Conservation (phyloP, 2,329 filamentous ascomycete species). For the Neonectria sp. region DNA sequence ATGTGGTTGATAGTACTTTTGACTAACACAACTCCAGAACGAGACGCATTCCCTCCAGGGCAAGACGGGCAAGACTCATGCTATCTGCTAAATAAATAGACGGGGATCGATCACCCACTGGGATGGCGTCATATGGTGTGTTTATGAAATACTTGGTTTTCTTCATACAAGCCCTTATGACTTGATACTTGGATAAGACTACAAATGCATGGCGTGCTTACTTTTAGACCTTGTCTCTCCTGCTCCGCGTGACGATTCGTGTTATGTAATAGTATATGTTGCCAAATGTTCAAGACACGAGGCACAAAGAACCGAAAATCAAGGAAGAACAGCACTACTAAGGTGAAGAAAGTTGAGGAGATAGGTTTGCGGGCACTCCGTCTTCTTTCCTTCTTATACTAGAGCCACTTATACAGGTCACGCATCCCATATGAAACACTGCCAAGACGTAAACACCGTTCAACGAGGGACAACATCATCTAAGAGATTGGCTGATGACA, state of each 20-base stretch:
- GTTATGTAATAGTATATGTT: background rate
- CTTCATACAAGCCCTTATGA: conserved; percentile 32
- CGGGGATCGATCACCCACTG: conserved; percentile 23
- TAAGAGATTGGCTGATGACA: background rate
- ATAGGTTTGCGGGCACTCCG: no score
- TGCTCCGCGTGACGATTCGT: background rate
- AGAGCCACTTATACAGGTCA: background rate
- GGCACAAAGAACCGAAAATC: no score
- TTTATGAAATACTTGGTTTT: conserved; percentile 27
- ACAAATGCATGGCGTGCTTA: conserved; percentile 25
- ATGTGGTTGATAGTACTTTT: rapidly evolving
- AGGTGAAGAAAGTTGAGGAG: background rate
- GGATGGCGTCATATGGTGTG: conserved; percentile 41
- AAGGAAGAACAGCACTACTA: no score
- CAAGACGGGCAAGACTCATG: conserved; percentile 92
- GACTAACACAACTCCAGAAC: conserved; percentile 59
- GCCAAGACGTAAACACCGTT: background rate
- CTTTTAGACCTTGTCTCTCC: background rate
- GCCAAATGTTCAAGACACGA: background rate
- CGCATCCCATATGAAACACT: background rate
- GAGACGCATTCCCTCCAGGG: conserved; percentile 92
- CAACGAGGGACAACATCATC: background rate
- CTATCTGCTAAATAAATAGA: conserved; percentile 75
- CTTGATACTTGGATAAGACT: conserved; percentile 32
- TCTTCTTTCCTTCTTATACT: background rate